These are phyloP conservation scores for Phytophthora lateralis DNA, from an alignment of 352 stramenopile genomes.

Conservation along the genomic window DNA sequence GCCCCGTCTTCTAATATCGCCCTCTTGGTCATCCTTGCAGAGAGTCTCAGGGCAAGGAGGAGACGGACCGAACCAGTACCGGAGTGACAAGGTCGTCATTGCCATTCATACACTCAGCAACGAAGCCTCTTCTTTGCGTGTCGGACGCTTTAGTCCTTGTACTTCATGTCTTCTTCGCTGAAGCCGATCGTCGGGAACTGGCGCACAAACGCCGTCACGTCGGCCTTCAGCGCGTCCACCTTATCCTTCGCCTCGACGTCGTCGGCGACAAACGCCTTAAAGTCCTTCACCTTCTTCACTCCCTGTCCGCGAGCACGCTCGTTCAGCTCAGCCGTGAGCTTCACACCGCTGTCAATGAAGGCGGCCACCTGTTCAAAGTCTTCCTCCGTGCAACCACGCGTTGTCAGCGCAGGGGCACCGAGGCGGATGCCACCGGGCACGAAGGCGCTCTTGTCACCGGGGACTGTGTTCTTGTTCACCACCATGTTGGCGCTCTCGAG, in stretches of 20 bases:
- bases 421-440: constrained; percentile 97
- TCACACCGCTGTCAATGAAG: constrained; percentile 96
- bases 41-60: constrained; percentile 12
- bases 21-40: constrained; percentile 23
- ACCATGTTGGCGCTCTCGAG: constrained; percentile 97
- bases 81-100: constrained; percentile 12
- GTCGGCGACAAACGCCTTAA: constrained; percentile 78
- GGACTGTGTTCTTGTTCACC: constrained; percentile 99
- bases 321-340: constrained; percentile 93
- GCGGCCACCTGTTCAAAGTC: constrained; percentile 95
- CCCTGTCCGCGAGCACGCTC: constrained; percentile 91
- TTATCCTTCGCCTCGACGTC: constrained; percentile 58
- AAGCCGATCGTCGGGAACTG: constrained; percentile 97
- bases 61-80: constrained; percentile 15
- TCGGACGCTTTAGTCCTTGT: constrained; percentile 66
- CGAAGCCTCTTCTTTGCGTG: constrained; percentile 10
- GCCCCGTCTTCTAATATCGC: constrained; percentile 7
- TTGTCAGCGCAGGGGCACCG: constrained; percentile 95
- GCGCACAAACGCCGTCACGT: constrained; percentile 94
- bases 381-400: constrained; percentile 94
- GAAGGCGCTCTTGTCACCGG: constrained; percentile 96
- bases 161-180: constrained; percentile 92
- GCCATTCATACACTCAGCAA: constrained; percentile 15
- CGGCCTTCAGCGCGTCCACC: constrained; percentile 79
- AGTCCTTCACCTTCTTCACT: constrained; percentile 95